Conservation (phyloP, 495 filamentous ascomycete species). For the Penicillium verhagenii region DNA sequence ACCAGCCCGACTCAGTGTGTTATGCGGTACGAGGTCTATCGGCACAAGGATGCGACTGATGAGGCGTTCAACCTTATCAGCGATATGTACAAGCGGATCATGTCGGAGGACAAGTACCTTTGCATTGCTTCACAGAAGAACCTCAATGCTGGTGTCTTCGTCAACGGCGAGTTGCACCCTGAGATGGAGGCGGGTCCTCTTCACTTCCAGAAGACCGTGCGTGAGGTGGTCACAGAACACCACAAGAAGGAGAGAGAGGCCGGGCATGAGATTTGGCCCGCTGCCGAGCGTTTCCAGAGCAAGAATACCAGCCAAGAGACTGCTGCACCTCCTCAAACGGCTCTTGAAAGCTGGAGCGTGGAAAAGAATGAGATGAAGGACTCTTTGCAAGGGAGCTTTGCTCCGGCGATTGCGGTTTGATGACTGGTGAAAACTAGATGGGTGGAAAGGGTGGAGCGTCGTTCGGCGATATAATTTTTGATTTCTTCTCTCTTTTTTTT, state of each 20-base stretch:
- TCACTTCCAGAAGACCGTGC: conserved; percentile 44
- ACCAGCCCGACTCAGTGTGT: conserved; percentile 30
- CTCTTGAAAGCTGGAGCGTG: background rate
- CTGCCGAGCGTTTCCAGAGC: conserved; percentile 9
- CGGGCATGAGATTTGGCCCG: conserved; percentile 44
- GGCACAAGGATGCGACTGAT: conserved; percentile 45
- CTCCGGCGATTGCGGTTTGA: conserved; percentile 11
- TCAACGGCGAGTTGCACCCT: conserved; percentile 49
- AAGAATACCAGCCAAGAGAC: background rate
- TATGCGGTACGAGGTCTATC: conserved; percentile 50
- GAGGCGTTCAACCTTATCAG: conserved; percentile 43
- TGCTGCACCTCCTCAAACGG: conserved; percentile 2
- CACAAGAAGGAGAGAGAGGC: conserved; percentile 30
- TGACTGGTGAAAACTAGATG: background rate
- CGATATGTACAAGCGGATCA: conserved; percentile 46
- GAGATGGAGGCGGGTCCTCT: conserved; percentile 46
- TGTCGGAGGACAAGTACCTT: conserved; percentile 49
- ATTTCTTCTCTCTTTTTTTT: background rate
- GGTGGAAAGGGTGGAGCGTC: background rate
- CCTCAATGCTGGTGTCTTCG: conserved; percentile 46
- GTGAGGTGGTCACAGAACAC: conserved; percentile 40
- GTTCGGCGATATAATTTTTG: background rate
- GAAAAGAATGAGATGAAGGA: conserved; percentile 12
- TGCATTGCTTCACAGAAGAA: conserved; percentile 49
- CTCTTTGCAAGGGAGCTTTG: conserved; percentile 2